Evolutionary conservation across 164 flowering plant species (phyloP).

Genomic region (Magnolia sinica): DNA sequence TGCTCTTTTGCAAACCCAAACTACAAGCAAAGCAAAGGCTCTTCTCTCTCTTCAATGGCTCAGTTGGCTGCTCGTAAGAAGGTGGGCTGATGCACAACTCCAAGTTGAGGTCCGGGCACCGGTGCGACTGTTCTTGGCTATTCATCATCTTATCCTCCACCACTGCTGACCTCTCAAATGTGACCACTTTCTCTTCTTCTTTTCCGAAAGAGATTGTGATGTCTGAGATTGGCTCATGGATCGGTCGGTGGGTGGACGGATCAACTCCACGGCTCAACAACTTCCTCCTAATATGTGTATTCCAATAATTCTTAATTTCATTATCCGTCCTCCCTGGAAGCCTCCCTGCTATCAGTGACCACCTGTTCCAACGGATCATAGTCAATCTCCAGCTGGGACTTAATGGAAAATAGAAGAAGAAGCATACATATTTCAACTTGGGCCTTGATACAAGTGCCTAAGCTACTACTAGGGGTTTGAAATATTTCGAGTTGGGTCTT

Average conservation of each 20-base stretch:
- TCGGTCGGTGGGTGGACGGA: conserved; percentile 64
- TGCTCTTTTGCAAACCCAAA: conserved; percentile 59
- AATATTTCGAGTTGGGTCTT: too few species aligned
- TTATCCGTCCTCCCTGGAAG: conserved; percentile 83
- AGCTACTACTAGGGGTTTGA: too few species aligned
- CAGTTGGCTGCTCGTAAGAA: conserved; percentile 24
- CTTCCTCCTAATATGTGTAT: conserved; percentile 81
- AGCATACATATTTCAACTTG: too few species aligned
- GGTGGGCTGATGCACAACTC: conserved; percentile 88
- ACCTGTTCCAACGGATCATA: conserved; percentile 14
- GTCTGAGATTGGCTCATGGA: conserved; percentile 41
- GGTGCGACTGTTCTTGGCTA: conserved; percentile 13
- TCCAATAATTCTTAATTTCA: conserved; percentile 91
- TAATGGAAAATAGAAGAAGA: neutral
- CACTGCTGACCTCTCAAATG: conserved; percentile 5
- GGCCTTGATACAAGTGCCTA: too few species aligned
- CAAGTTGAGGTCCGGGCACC: conserved; percentile 72
- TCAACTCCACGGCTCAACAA: conserved; percentile 77
- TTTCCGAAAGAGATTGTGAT: conserved; percentile 34
- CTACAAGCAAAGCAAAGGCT: conserved; percentile 63
- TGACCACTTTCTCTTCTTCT: conserved; percentile 30
- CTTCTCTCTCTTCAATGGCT: conserved; percentile 33
- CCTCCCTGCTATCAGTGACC: conserved; percentile 68
- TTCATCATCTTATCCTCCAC: conserved; percentile 20
- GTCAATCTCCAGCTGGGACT: neutral